Base-by-base conservation (phyloP, 2,329 filamentous ascomycete genomes). In the Hymenotorrendiella dingleyae region DNA sequence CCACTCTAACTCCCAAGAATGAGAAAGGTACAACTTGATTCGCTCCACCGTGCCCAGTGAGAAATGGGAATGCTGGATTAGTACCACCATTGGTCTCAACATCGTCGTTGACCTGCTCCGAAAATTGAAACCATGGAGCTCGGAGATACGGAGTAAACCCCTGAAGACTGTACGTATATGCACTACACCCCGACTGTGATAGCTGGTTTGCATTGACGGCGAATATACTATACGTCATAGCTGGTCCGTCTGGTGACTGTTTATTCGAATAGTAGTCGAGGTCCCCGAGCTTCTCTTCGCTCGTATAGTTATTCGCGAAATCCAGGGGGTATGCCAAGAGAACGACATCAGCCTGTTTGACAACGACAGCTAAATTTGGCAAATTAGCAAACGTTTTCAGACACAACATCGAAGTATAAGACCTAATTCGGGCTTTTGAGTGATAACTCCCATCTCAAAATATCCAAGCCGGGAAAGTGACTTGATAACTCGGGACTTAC, bases 181-280 rank as follows among this genome's bases (percentile, higher is more conserved):
- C 73, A 1, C 80, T 77, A 59, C 82, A 86, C 2, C 82, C 82
- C 2, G 79, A 82, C 2, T 73, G 75, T 1, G 78, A 80, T 9
- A 84, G 68, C 36, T 77, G 70, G 43, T 80, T 83, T 11, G 82
- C 80, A 22, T 80, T 76, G 36, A 85, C 75, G 35, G 77, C 76
- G 61, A 84, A 85, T 8, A 83, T 77, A 8, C 78, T 78, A 60
- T 82, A 86, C 2, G 82, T 86, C 82, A 86, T 86, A 3, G 76
- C 82, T 1, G 82, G 82, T 0, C 82, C 82, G 50, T 84, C 72
- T 1, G 73, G 65, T 1, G 80, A 82, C 61, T 86, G 82, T 42
- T 79, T 81, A 33, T 76, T 76, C 4, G 82, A 80, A 54, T 86
- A 85, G 67, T 84, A 86, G 52, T 84, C 78, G 16, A 85, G 62